Evolutionary conservation across 768 basidiomycete genomes (phyloP).

Genomic region (Pisolithus microcarpus): DNA sequence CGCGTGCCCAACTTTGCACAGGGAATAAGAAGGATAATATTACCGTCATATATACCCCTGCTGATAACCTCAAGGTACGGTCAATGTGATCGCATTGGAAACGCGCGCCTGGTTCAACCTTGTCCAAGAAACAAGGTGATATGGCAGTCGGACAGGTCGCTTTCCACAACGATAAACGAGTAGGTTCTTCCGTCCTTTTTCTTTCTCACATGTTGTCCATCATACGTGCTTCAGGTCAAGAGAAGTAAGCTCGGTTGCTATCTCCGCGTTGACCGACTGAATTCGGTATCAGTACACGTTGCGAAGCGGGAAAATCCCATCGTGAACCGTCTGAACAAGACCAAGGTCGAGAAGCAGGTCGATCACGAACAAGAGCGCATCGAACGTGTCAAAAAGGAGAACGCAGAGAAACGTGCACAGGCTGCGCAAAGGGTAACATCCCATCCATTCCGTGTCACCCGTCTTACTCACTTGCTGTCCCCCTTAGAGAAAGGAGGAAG

Average conservation of each 20-base stretch:
- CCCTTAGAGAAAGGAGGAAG: conserved; percentile 71
- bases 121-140: conserved; percentile 83
- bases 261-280: not conserved
- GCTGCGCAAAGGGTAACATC: conserved; percentile 58
- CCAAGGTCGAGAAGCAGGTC: conserved; percentile 74
- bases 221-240: conserved; percentile 54
- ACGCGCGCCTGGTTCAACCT: conserved; percentile 1
- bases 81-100: not conserved
- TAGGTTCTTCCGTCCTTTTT: conserved; percentile 27
- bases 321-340: conserved; percentile 91
- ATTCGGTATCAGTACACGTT: conserved; percentile 53
- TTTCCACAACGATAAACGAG: conserved; percentile 86
- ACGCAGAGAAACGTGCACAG: conserved; percentile 49
- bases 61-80: conserved; percentile 80
- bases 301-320: conserved; percentile 77
- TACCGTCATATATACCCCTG: conserved; percentile 91
- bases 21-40: conserved; percentile 95
- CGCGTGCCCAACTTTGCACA: conserved; percentile 20
- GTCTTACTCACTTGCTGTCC: not conserved
- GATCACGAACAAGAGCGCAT: conserved; percentile 88
- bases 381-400: conserved; percentile 75
- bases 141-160: conserved; percentile 97
- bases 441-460: not conserved
- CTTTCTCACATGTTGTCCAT: not conserved
- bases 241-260: conserved; percentile 46